Evolutionary conservation across 2,329 filamentous ascomycete species (phyloP).

Genomic region (Pestalotiopsis sp.): DNA sequence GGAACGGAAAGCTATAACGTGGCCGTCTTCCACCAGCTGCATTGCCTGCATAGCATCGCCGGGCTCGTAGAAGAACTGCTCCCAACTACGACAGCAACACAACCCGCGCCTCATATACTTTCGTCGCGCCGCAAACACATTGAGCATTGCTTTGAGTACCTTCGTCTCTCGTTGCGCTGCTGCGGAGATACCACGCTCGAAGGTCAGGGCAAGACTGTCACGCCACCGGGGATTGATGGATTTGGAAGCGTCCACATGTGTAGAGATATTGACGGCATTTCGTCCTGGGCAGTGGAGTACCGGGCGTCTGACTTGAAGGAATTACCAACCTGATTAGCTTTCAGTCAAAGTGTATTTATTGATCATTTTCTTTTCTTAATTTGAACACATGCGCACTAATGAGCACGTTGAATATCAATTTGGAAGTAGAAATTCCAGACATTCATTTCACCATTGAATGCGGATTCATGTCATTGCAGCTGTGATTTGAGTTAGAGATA

Average conservation of each 20-base stretch:
- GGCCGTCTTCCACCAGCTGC: neutral
- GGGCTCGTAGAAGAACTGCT: neutral
- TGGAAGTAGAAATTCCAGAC: neutral
- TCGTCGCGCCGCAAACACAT: neutral
- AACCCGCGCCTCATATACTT: neutral
- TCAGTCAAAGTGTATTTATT: neutral
- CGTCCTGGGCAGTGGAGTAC: neutral
- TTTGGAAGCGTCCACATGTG: neutral
- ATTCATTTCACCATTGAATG: neutral
- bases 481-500: neutral
- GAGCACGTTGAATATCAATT: neutral
- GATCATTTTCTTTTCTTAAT: neutral
- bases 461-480: neutral
- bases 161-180: neutral
- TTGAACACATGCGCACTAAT: neutral
- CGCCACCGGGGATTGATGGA: neutral
- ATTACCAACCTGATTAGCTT: neutral
- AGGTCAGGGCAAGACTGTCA: neutral
- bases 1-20: neutral
- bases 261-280: neutral
- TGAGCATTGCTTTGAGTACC: neutral
- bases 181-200: neutral
- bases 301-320: neutral
- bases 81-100: neutral
- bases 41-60: neutral